These are phyloP conservation scores for Paspalum vaginatum DNA, from an alignment of 176 grass and related monocot species.

Conservation along the genomic window DNA sequence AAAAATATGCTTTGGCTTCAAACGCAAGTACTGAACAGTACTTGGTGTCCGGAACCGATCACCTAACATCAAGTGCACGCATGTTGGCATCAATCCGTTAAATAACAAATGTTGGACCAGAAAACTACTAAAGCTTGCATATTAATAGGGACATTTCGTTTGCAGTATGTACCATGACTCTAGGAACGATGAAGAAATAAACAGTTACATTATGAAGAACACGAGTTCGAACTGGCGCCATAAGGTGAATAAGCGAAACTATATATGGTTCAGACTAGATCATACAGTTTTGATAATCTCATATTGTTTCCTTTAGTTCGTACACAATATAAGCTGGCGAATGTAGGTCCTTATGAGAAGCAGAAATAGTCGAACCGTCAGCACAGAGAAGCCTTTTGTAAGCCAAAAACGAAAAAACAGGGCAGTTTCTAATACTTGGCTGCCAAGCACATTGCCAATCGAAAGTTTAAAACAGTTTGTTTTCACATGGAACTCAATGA, in stretches of 20 bases:
- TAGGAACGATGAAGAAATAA: neutral
- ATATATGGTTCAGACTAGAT: neutral
- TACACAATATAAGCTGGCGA: neutral
- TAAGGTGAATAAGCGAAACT: neutral
- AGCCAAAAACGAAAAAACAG: neutral
- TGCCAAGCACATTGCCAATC: neutral
- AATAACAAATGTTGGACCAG: conserved; percentile 36
- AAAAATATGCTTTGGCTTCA: conserved; percentile 63
- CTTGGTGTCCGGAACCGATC: conserved; percentile 43
- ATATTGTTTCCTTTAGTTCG: neutral
- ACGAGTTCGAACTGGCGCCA: neutral
- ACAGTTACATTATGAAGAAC: neutral
- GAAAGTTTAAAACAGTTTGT: neutral
- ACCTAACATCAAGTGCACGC: conserved; percentile 45
- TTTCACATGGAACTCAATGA: neutral
- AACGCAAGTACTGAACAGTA: conserved; percentile 63
- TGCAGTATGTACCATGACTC: neutral
- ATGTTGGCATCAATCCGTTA: conserved; percentile 42
- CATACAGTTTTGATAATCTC: neutral
- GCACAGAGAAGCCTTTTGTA: neutral
- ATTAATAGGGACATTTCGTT: conserved; percentile 23
- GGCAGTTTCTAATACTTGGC: neutral
- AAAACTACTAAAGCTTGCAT: neutral
- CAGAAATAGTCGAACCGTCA: neutral
- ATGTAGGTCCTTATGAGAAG: neutral